phyloP scores from a whole-genome alignment of 495 filamentous ascomycete genomes.

The Aspergillus kassunensis region DNA sequence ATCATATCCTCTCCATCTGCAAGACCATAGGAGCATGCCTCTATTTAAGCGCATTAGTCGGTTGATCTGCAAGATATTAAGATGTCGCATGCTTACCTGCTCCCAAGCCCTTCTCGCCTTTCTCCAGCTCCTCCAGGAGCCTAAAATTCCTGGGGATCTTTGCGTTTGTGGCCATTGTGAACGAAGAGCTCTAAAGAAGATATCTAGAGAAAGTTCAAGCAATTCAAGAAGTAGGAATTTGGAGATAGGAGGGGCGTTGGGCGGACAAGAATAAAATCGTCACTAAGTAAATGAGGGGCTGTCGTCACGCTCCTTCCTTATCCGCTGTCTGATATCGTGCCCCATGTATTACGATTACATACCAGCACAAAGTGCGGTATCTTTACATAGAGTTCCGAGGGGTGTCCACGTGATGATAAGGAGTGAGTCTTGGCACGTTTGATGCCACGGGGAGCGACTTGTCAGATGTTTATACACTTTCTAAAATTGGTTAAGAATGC shows the following conservation, averaged over 20 bases:
- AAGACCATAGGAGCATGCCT: conserved; percentile 95
- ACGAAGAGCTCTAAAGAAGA: not conserved
- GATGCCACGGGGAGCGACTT: conserved; percentile 28
- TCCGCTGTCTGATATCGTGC: conserved; percentile 1
- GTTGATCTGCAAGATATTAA: too few relatives aligned
- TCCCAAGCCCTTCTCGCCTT: conserved; percentile 95
- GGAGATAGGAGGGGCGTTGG: conserved; percentile 7
- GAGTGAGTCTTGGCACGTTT: conserved; percentile 30
- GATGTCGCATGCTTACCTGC: conserved; percentile 60
- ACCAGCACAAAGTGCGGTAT: too few relatives aligned
- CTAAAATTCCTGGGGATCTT: conserved; percentile 95
- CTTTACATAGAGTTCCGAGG: too few relatives aligned
- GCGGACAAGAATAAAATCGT: conserved; percentile 18
- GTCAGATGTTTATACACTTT: conserved; percentile 7
- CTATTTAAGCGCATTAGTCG: too few relatives aligned
- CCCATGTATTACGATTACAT: conserved; percentile 3
- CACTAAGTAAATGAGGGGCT: conserved; percentile 25
- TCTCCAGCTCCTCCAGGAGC: conserved; percentile 95
- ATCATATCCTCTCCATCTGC: conserved; percentile 91
- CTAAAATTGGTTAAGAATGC: not conserved
- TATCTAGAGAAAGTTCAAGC: conserved; percentile 1
- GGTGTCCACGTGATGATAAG: conserved; percentile 24
- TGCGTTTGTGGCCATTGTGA: conserved; percentile 73
- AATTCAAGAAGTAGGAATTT: not conserved
- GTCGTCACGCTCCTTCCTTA: conserved; percentile 5